Evolutionary conservation across 768 basidiomycete species (phyloP).

Genomic region (Lentinula guzmanii): DNA sequence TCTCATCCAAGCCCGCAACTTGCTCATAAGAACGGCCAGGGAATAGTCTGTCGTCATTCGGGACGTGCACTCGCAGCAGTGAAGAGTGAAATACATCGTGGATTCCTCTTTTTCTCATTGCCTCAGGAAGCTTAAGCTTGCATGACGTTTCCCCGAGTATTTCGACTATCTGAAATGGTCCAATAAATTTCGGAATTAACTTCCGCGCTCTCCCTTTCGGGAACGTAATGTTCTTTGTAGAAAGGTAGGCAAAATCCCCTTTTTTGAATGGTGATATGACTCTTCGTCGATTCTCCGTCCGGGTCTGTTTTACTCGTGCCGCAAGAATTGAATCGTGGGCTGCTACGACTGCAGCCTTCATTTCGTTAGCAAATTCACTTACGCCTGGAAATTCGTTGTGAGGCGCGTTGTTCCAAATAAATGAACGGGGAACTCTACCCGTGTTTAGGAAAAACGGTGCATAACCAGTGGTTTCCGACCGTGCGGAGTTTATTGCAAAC

Average conservation of each 20-base stretch:
- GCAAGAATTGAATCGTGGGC: too few species aligned
- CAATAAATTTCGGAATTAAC: slow-evolving; percentile 26
- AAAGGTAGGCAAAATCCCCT: slow-evolving; percentile 25
- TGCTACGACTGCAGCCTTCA: too few species aligned
- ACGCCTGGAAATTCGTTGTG: too few species aligned
- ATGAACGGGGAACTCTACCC: slow-evolving; percentile 5
- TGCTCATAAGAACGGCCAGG: too few species aligned
- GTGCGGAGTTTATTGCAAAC: neutral
- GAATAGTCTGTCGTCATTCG: neutral
- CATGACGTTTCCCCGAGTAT: slow-evolving; percentile 13
- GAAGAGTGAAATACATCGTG: slow-evolving; percentile 23
- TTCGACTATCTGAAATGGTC: slow-evolving; percentile 21
- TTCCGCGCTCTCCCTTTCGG: slow-evolving; percentile 26
- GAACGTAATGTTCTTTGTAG: slow-evolving; percentile 23
- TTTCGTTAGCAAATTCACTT: too few species aligned
- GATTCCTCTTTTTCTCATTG: slow-evolving; percentile 15
- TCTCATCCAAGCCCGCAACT: too few species aligned
- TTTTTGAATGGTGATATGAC: too few species aligned
- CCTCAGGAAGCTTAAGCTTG: slow-evolving; percentile 17
- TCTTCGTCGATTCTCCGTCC: too few species aligned
- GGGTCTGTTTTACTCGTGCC: too few species aligned
- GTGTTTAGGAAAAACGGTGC: too few species aligned
- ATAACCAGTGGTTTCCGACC: slow-evolving; percentile 14
- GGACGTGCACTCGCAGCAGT: slow-evolving; percentile 18
- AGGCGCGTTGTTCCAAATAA: neutral